Evolutionary conservation across 2,329 filamentous ascomycete genomes (phyloP).

Genomic region (Lecanosticta acicola): DNA sequence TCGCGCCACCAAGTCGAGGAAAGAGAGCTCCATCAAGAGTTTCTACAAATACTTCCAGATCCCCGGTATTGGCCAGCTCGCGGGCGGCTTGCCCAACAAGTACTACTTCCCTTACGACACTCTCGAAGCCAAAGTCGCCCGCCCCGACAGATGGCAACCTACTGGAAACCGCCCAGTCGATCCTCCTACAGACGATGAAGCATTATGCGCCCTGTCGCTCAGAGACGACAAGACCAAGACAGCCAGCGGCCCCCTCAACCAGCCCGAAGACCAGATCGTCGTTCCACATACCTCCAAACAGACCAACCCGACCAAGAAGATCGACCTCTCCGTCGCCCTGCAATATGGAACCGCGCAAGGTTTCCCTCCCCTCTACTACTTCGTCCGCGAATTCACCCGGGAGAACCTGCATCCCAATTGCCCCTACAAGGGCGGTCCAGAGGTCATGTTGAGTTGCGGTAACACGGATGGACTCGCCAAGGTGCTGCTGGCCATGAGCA

Average conservation of each 20-base stretch:
- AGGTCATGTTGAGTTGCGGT: conserved; percentile 73
- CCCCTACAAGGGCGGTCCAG: conserved; percentile 70
- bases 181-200: conserved; percentile 37
- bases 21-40: conserved; percentile 64
- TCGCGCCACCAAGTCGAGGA: conserved; percentile 58
- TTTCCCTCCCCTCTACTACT: conserved; percentile 71
- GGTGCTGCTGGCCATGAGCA: conserved; percentile 65
- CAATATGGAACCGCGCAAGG: conserved; percentile 83
- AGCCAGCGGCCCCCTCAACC: conserved; percentile 30
- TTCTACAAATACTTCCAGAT: conserved; percentile 80
- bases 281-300: conserved; percentile 64
- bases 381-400: conserved; percentile 71
- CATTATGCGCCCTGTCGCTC: conserved; percentile 14
- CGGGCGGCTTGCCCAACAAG: conserved; percentile 67
- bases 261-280: conserved; percentile 45
- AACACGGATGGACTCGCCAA: conserved; percentile 83
- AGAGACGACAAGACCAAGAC: conserved; percentile 9
- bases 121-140: conserved; percentile 73
- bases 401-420: conserved; percentile 74
- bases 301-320: conserved; percentile 58
- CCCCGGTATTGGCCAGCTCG: conserved; percentile 57
- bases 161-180: conserved; percentile 58
- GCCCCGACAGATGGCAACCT: conserved; percentile 67
- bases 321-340: conserved; percentile 74
- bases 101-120: conserved; percentile 87